Evolutionary conservation across 352 stramenopile species (phyloP), one percentile per base, ranked within the genome.

Genomic region (Thraustochytrium striatum): DNA sequence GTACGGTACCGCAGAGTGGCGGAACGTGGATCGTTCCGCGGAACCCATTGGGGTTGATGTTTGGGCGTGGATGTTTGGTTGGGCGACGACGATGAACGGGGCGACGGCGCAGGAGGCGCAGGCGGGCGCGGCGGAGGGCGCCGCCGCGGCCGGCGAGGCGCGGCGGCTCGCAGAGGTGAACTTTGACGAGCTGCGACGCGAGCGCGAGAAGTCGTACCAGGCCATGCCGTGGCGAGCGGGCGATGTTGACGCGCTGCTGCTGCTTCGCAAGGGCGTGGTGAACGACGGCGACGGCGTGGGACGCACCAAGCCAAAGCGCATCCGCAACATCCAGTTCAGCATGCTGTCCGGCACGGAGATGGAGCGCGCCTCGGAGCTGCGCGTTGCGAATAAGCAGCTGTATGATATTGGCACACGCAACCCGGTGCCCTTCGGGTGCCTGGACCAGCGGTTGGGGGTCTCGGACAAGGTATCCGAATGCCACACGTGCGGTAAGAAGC

Each of bases 311-410:
- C 90, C 89, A 7, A 94, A 94, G 78, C 94, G 97, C 85, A 99
- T 99, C 84, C 95, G 89, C 61, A 93, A 98, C 84, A 87, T 99
- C 68, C 96, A 98, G 87, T 99, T 99, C 85, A 94, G 95, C 3
- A 86, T 98, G 47, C 89, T 99, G 41, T 97, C 92, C 5, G 88
- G 95, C 47, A 86, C 93, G 16, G 93, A 98, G 82, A 98, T 98
- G 90, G 94, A 97, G 85, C 92, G 68, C 28, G 53, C 21, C 35
- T 3, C 33, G 0, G 70, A 80, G 58, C 55, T 80, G 28, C 70
- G 58, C 55, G 58, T 82, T 0, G 65, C 78, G 33, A 89, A 84
- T 82, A 92, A 92, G 68, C 93, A 98, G 82, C 88, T 99, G 2
- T 99, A 98, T 87, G 92, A 92, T 70, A 97, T 98, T 89, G 94